phyloP scores from a whole-genome alignment of 805 yeast species.

The Barnettozyma vustinii region DNA sequence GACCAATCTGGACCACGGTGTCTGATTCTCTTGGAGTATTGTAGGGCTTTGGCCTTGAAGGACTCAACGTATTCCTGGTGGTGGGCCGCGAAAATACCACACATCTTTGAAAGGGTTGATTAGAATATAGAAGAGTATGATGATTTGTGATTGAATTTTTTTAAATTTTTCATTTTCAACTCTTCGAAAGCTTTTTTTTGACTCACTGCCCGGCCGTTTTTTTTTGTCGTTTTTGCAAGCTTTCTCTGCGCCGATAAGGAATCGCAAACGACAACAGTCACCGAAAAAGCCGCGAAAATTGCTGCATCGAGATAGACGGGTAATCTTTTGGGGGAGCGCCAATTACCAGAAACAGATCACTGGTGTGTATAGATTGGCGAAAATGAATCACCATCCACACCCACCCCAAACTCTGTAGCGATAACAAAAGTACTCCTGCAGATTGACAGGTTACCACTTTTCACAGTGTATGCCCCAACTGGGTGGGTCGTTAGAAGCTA shows the following conservation, averaged over 20 bases:
- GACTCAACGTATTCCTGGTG: slow-evolving; percentile 72
- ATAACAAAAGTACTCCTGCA: too few species aligned
- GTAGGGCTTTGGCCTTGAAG: slow-evolving; percentile 85
- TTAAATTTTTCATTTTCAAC: slow-evolving; percentile 1
- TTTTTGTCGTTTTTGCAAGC: not conserved
- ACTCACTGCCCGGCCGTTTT: not conserved
- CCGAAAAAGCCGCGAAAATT: not conserved
- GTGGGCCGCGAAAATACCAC: slow-evolving; percentile 96
- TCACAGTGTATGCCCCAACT: too few species aligned
- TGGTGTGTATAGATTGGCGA: too few species aligned
- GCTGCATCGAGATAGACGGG: not conserved
- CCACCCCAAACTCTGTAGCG: too few species aligned
- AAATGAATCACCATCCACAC: too few species aligned
- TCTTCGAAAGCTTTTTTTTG: not conserved
- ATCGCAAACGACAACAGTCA: not conserved
- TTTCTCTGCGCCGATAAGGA: slow-evolving; percentile 1
- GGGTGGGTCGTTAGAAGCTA: too few species aligned
- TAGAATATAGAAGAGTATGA: slow-evolving; percentile 2
- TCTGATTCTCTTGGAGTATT: slow-evolving; percentile 86
- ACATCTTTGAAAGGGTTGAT: slow-evolving; percentile 45
- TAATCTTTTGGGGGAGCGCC: not conserved
- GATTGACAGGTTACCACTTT: too few species aligned
- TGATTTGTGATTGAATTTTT: not conserved
- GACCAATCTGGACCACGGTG: slow-evolving; percentile 99
- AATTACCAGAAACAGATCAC: not conserved